Evolutionary conservation across 2,329 filamentous ascomycete species (phyloP).

Genomic region (Cladophialophora psammophila): DNA sequence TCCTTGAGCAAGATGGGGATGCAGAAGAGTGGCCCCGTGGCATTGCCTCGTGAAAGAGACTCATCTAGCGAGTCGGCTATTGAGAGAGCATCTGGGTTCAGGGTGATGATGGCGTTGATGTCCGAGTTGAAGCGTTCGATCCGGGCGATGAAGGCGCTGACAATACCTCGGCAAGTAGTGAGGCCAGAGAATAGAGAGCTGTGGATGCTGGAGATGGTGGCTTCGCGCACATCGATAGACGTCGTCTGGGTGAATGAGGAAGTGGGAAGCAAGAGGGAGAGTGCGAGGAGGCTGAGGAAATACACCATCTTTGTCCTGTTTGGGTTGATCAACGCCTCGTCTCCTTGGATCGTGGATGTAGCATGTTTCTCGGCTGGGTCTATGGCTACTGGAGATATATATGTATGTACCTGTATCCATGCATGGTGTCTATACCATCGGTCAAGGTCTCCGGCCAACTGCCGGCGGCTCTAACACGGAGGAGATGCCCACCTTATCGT

Average conservation of each 20-base stretch:
- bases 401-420: background rate
- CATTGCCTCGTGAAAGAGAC: slow-evolving; percentile 53
- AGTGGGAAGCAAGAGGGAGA: slow-evolving; percentile 12
- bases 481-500: slow-evolving; percentile 32
- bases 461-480: slow-evolving; percentile 1
- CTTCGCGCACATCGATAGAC: slow-evolving; percentile 62
- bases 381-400: background rate
- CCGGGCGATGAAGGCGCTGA: slow-evolving; percentile 63
- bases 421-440: background rate
- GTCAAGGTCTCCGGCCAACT: background rate
- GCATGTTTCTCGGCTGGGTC: background rate
- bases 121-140: slow-evolving; percentile 64
- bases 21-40: slow-evolving; percentile 63
- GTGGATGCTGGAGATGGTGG: slow-evolving; percentile 66
- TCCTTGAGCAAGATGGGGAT: slow-evolving; percentile 70
- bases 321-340: background rate
- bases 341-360: background rate
- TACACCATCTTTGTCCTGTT: background rate
- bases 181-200: slow-evolving; percentile 61
- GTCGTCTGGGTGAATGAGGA: slow-evolving; percentile 17
- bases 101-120: slow-evolving; percentile 64
- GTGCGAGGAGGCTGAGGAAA: slow-evolving; percentile 5
- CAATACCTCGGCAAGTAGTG: slow-evolving; percentile 62
- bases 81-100: slow-evolving; percentile 59
- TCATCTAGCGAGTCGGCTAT: slow-evolving; percentile 61